Conservation (phyloP, 2,329 filamentous ascomycete genomes). For the Aspergillus fructus region DNA sequence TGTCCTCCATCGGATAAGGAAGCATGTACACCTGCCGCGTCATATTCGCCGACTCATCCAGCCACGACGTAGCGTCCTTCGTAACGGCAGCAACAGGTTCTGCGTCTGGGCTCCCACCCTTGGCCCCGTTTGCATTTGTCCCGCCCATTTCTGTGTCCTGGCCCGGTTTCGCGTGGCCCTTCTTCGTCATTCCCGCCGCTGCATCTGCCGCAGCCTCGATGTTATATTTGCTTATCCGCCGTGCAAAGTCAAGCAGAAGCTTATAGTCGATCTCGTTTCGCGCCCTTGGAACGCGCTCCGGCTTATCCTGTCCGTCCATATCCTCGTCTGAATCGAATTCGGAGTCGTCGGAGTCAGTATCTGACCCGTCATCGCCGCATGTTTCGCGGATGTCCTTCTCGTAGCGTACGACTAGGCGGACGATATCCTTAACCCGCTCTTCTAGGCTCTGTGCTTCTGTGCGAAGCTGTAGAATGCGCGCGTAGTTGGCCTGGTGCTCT, state of each 20-base stretch:
- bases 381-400: slow-evolving; percentile 40
- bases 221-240: slow-evolving; percentile 49
- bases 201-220: slow-evolving; percentile 45
- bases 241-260: slow-evolving; percentile 45
- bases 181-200: slow-evolving; percentile 26
- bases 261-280: slow-evolving; percentile 44
- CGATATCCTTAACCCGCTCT: slow-evolving; percentile 41
- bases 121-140: slow-evolving; percentile 23
- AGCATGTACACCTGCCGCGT: slow-evolving; percentile 42
- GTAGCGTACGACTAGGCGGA: slow-evolving; percentile 39
- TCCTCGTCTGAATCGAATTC: slow-evolving; percentile 15
- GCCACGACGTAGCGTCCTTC: slow-evolving; percentile 41
- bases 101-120: slow-evolving; percentile 15
- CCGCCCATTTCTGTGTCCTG: slow-evolving; percentile 37
- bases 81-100: slow-evolving; percentile 39
- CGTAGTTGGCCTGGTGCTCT: slow-evolving; percentile 46
- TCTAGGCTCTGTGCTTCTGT: slow-evolving; percentile 41
- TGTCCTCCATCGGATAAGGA: slow-evolving; percentile 46
- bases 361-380: slow-evolving; percentile 31
- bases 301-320: slow-evolving; percentile 11
- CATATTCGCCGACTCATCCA: slow-evolving; percentile 42
- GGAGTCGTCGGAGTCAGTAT: slow-evolving; percentile 26
- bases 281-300: slow-evolving; percentile 11
- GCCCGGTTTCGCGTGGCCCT: slow-evolving; percentile 21
- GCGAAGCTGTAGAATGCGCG: slow-evolving; percentile 41